phyloP scores from a whole-genome alignment of 1,139 yeast species.

The Hansenula anomala region DNA sequence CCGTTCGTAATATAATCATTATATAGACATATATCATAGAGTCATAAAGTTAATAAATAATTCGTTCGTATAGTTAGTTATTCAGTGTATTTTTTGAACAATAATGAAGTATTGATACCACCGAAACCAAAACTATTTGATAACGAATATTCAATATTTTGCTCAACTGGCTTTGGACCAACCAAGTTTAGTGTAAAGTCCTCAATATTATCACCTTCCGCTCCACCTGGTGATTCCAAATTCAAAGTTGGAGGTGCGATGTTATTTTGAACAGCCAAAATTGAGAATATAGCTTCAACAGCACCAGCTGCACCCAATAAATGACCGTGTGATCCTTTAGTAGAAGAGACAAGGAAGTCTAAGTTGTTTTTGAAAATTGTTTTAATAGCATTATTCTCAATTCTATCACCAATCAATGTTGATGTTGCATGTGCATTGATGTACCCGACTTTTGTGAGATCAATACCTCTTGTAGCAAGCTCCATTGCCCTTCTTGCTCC shows the following conservation, averaged over 20 bases:
- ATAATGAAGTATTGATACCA: slow-evolving; percentile 82
- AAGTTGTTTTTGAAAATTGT: slow-evolving; percentile 38
- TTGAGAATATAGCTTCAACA: slow-evolving; percentile 80
- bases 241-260: slow-evolving; percentile 80
- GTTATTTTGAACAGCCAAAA: slow-evolving; percentile 55
- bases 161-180: slow-evolving; percentile 35
- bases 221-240: slow-evolving; percentile 46
- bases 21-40: too few species aligned
- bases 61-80: not conserved
- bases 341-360: slow-evolving; percentile 59
- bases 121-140: slow-evolving; percentile 97
- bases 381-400: slow-evolving; percentile 76
- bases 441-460: slow-evolving; percentile 53
- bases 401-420: slow-evolving; percentile 81
- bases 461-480: slow-evolving; percentile 51
- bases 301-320: slow-evolving; percentile 95
- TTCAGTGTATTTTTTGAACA: slow-evolving; percentile 34
- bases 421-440: slow-evolving; percentile 98
- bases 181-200: slow-evolving; percentile 61
- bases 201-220: slow-evolving; percentile 34
- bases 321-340: slow-evolving; percentile 93
- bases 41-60: not conserved
- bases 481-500: slow-evolving; percentile 87
- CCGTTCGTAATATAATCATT: slow-evolving; percentile 35
- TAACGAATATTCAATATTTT: slow-evolving; percentile 52